A percentile compares a stretch with the other conserved stretches of the same genome.
phyloP scores from a whole-genome alignment of 1,284 basidiomycete genomes.

The Prillingera fragicola region DNA sequence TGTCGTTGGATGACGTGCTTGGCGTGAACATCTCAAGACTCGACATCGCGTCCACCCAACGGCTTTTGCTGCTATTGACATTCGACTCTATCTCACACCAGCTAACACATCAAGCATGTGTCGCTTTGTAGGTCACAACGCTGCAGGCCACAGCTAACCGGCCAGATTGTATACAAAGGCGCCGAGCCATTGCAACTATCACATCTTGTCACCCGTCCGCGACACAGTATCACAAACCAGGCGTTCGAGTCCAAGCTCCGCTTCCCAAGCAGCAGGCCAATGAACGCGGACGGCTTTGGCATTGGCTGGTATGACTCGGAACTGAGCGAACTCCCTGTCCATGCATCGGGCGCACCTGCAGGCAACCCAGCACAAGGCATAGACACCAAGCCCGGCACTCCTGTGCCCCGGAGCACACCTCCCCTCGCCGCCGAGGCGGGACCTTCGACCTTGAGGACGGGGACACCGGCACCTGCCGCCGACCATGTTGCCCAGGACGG shows the following conservation, averaged over 20 bases:
- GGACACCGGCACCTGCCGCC: conserved; percentile 4
- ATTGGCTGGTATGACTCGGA: conserved; percentile 63
- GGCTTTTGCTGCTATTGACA: too few relatives aligned
- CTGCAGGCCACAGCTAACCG: background rate
- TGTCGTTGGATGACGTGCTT: too few relatives aligned
- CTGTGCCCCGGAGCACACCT: background rate
- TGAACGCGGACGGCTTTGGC: conserved; percentile 95
- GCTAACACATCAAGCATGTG: conserved; percentile 56
- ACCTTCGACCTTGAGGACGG: conserved; percentile 12
- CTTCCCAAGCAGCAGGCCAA: conserved; percentile 70
- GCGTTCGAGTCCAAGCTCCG: conserved; percentile 86
- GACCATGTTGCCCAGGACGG: background rate
- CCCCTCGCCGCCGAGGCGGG: background rate
- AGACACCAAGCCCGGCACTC: too few relatives aligned
- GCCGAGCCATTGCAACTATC: conserved; percentile 79
- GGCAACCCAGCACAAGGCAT: too few relatives aligned
- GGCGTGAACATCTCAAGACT: too few relatives aligned
- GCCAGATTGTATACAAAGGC: conserved; percentile 70
- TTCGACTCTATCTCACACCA: too few relatives aligned
- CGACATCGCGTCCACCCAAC: too few relatives aligned
- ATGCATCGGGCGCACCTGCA: background rate
- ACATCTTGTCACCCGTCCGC: conserved; percentile 83
- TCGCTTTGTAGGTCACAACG: conserved; percentile 58
- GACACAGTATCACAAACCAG: conserved; percentile 94
- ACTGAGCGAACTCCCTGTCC: conserved; percentile 6